phyloP scores from a whole-genome alignment of 257 asterid genomes.

The Solanum ossicruentum region DNA sequence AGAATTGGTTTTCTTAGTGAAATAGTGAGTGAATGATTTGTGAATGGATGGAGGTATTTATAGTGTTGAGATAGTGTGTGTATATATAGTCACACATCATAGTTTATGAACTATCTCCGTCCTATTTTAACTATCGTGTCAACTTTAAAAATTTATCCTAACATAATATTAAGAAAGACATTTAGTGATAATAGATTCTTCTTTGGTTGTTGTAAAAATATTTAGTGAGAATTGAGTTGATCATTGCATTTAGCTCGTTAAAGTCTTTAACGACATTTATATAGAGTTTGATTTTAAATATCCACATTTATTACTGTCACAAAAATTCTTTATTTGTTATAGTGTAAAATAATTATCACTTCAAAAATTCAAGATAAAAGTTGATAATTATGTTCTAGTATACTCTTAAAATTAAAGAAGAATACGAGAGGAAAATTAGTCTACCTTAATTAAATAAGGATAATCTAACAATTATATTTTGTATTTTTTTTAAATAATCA shows the following conservation, averaged over 20 bases:
- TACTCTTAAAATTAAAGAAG: not conserved
- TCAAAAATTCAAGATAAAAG: not conserved
- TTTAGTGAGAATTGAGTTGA: too few species aligned
- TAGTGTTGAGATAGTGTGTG: not conserved
- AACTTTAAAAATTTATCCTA: too few species aligned
- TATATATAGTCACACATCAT: not conserved
- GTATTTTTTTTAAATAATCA: not conserved
- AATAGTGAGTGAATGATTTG: not conserved
- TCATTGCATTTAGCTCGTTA: accelerated
- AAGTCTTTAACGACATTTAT: too few species aligned
- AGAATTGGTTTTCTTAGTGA: not conserved
- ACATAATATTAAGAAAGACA: too few species aligned
- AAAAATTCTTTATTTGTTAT: too few species aligned
- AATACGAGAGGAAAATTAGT: not conserved
- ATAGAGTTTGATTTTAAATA: too few species aligned
- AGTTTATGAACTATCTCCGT: not conserved
- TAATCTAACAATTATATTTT: not conserved
- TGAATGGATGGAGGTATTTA: not conserved
- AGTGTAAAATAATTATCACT: not conserved
- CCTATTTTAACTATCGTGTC: not conserved
- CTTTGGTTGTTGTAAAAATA: too few species aligned
- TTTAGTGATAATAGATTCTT: too few species aligned
- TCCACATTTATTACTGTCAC: too few species aligned
- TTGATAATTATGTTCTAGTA: not conserved
- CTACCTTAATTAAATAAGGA: not conserved